A percentile compares a stretch with the other conserved stretches of the same genome.
phyloP scores from a whole-genome alignment of 495 filamentous ascomycete genomes.

The Aspergillus campestris region DNA sequence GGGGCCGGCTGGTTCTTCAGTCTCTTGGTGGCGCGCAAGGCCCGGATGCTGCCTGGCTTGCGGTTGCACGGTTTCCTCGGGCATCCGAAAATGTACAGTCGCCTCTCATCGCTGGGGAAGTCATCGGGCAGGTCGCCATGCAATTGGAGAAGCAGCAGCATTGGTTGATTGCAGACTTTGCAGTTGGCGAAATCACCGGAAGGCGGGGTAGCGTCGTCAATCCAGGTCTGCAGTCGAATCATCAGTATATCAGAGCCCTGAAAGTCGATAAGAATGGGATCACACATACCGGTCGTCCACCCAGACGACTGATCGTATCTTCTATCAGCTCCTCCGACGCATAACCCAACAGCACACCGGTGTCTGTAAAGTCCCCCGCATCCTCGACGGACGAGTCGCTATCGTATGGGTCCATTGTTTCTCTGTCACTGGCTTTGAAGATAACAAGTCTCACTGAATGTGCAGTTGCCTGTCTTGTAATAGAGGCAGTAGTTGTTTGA shows the following conservation, averaged over 20 bases:
- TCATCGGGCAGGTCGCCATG: conserved; percentile 83
- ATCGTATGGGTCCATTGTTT: conserved; percentile 69
- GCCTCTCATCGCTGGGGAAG: conserved; percentile 76
- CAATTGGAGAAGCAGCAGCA: conserved; percentile 81
- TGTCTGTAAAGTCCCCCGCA: conserved; percentile 66
- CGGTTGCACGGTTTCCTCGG: conserved; percentile 69
- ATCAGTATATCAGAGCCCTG: background rate
- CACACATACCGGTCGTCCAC: conserved; percentile 69
- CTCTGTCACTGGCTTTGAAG: background rate
- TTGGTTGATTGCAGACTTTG: conserved; percentile 76
- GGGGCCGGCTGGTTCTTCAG: conserved; percentile 16
- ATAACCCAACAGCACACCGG: conserved; percentile 85
- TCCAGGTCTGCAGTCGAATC: conserved; percentile 58
- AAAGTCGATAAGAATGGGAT: background rate
- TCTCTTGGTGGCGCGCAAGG: conserved; percentile 54
- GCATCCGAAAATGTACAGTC: conserved; percentile 80
- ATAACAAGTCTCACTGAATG: background rate
- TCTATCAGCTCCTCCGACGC: conserved; percentile 73
- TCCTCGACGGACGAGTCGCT: conserved; percentile 65
- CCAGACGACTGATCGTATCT: conserved; percentile 82
- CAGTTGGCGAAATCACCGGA: conserved; percentile 75
- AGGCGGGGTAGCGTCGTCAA: conserved; percentile 59
- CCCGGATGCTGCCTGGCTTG: conserved; percentile 71
- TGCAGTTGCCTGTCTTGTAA: too few relatives aligned
- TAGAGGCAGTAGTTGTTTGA: too few relatives aligned